These are phyloP conservation scores for Globisporangium camurandrum DNA, from an alignment of 352 stramenopile genomes.

Conservation along the genomic window DNA sequence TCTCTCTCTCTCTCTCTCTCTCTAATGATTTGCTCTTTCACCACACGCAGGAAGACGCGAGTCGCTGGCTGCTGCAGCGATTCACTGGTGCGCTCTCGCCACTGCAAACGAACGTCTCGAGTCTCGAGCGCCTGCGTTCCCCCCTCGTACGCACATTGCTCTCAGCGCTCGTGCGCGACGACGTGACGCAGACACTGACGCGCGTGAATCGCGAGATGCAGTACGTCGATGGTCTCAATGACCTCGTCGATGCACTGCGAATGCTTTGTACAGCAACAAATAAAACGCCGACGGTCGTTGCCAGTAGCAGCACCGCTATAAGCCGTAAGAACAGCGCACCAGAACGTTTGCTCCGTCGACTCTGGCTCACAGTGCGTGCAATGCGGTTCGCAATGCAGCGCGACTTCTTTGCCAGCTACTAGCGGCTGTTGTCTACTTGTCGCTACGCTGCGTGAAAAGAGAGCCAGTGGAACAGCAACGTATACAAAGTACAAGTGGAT, in stretches of 20 bases:
- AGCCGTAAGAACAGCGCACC: too few species aligned
- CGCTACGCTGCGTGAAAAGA: too few species aligned
- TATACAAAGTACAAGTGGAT: too few species aligned
- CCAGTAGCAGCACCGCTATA: conserved; percentile 6
- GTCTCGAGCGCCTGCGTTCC: too few species aligned
- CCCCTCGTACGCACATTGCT: not conserved
- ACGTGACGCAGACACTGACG: not conserved
- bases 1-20: too few species aligned
- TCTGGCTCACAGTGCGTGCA: conserved; percentile 19
- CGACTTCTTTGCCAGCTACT: conserved; percentile 25
- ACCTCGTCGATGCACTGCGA: not conserved
- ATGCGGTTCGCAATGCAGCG: conserved; percentile 27
- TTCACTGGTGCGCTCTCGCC: not conserved
- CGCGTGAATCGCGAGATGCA: conserved; percentile 1
- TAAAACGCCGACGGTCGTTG: not conserved
- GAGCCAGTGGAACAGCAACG: too few species aligned
- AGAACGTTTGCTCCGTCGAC: too few species aligned
- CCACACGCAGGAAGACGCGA: not conserved
- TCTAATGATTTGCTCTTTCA: not conserved
- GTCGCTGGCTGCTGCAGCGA: conserved; percentile 3
- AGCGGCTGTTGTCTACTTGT: too few species aligned
- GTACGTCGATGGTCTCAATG: conserved; percentile 6
- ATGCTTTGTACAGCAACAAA: too few species aligned
- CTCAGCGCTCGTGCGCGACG: not conserved
- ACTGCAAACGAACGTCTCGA: too few species aligned